Conservation (phyloP, 2,329 filamentous ascomycete genomes). For the Apiospora kogelbergensis region DNA sequence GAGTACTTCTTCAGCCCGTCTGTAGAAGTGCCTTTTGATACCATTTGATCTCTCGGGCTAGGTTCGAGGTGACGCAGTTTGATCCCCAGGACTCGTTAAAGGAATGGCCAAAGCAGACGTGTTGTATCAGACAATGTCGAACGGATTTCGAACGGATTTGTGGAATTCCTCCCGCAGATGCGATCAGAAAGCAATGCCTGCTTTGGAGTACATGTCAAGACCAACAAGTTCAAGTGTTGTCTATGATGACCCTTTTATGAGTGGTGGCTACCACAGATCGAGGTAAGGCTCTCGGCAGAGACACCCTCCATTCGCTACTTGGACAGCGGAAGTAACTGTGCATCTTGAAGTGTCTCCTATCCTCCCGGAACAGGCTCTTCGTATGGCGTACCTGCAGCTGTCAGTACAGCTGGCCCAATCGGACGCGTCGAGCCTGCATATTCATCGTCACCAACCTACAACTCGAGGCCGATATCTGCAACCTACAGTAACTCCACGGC, state of each 20-base stretch:
- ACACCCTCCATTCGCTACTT: slow-evolving; percentile 18
- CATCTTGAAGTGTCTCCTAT: slow-evolving; percentile 44
- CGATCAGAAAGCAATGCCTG: slow-evolving; percentile 32
- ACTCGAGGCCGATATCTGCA: slow-evolving; percentile 41
- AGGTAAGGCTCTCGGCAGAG: slow-evolving; percentile 30
- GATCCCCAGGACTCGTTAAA: background rate
- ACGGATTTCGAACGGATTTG: slow-evolving; percentile 33
- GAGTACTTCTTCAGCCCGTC: slow-evolving; percentile 7
- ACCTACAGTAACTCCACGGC: slow-evolving; percentile 33
- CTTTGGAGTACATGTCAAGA: slow-evolving; percentile 18
- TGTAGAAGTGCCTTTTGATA: slow-evolving; percentile 9
- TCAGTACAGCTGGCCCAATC: slow-evolving; percentile 36
- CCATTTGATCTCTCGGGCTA: slow-evolving; percentile 13
- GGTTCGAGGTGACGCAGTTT: slow-evolving; percentile 15
- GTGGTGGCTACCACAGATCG: slow-evolving; percentile 29
- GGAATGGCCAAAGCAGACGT: slow-evolving; percentile 14
- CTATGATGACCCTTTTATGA: slow-evolving; percentile 30
- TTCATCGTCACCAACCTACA: slow-evolving; percentile 40
- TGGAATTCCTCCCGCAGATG: slow-evolving; percentile 56
- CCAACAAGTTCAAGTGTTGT: slow-evolving; percentile 31
- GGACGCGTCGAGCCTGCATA: slow-evolving; percentile 41
- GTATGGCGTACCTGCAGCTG: slow-evolving; percentile 32
- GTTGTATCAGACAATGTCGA: slow-evolving; percentile 32
- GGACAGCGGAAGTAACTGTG: slow-evolving; percentile 33
- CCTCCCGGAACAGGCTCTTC: slow-evolving; percentile 34